Base-by-base conservation (phyloP, 2,329 filamentous ascomycete species). In the Berkeleyomyces rouxiae region DNA sequence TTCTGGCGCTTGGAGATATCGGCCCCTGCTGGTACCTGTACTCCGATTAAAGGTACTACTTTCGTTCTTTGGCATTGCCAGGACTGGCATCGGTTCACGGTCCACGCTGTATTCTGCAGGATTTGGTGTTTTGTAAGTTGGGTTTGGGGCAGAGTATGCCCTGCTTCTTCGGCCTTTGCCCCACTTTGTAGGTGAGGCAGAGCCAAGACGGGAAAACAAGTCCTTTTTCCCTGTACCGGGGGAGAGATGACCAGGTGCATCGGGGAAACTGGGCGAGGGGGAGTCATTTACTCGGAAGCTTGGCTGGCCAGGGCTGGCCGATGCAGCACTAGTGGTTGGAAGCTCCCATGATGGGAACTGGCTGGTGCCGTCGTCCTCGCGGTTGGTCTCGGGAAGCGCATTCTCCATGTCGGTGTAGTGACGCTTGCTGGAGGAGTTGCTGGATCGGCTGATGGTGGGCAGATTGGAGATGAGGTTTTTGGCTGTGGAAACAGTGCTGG, bases 381-480 rank as follows among this genome's bases (percentile, higher is more conserved):
- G 53, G 43, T 62, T 58, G 11, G 61, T 62, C 40, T 55, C 51
- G 11, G 55, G 55, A 11, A 62, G 61, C 11, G 61, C 61, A 7
- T 16, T 43, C 13, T 61, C 47, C 59, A 64, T 61, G 59, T 64
- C 62, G 9, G 62, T 53, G 10, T 64, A 64, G 42, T 53, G 58
- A 13, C 62, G 58, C 36, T 47, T 60, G 23, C 43, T 42, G 42
- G 49, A n/a, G 10, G 62, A 42, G 43, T 64, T 43, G 47, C 33
- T 49, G 23, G 60, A 61, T 16, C 62, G 51, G n/a, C 58, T 55
- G 51, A 64, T 55, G 16, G 51, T 58, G 33, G 62, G 62, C 31
- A 64, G 53, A 51, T 58, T 64, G 59, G 62, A 64, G 40, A 64
- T 58, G 49, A 64, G 51, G 49, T 31, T 61, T 40, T 64, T 64